phyloP scores from a whole-genome alignment of 1,284 basidiomycete genomes.

The Pseudomicrostroma phylloplanum region DNA sequence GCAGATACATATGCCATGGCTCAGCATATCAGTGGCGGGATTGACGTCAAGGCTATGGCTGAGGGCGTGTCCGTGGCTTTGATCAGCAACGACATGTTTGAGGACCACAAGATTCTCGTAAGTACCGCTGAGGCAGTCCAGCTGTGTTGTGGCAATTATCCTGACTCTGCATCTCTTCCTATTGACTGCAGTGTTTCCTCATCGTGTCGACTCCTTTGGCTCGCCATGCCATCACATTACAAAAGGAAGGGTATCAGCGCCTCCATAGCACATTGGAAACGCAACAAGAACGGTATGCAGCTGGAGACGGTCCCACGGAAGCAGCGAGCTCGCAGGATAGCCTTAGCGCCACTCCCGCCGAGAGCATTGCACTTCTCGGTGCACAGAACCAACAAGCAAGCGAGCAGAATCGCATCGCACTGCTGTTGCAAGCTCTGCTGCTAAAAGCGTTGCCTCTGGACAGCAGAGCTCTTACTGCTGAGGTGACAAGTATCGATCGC shows the following conservation, averaged over 20 bases:
- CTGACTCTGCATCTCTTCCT: too few species aligned
- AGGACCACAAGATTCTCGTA: conserved; percentile 3
- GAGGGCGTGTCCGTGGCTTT: not conserved
- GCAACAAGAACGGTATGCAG: not conserved
- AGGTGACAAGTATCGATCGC: not conserved
- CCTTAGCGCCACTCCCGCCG: conserved; percentile 3
- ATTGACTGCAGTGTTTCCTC: not conserved
- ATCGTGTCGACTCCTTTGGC: not conserved
- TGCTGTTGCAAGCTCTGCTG: not conserved
- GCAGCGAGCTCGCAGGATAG: not conserved
- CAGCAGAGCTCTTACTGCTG: not conserved
- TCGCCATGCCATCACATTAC: not conserved
- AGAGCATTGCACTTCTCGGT: not conserved
- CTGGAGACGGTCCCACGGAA: not conserved
- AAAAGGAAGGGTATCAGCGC: not conserved
- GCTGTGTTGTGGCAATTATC: too few species aligned
- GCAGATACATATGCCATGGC: not conserved
- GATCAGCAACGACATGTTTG: conserved; percentile 1
- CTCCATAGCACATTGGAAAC: not conserved
- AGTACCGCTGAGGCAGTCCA: too few species aligned
- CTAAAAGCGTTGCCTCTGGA: not conserved
- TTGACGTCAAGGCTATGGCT: not conserved
- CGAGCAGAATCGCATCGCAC: not conserved
- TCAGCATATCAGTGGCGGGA: not conserved
- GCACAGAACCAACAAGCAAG: not conserved